A percentile compares a stretch with the other conserved stretches of the same genome.
These are phyloP conservation scores for Yamadazyma friedrichii DNA, from an alignment of 1,139 yeast genomes.

Conservation along the genomic window DNA sequence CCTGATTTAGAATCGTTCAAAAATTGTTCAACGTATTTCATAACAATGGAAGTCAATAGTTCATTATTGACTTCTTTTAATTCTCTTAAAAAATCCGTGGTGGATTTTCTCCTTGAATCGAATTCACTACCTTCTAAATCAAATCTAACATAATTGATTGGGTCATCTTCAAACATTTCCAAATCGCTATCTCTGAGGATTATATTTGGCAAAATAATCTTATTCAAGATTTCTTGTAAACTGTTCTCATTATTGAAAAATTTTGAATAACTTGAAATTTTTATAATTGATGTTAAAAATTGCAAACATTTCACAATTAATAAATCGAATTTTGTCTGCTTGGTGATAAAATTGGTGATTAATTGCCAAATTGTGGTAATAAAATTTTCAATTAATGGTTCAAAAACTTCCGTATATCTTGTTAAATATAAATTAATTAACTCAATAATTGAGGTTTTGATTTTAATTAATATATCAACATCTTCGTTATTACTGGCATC, in stretches of 20 bases:
- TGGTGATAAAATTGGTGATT: slow-evolving; percentile 59
- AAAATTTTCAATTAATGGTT: slow-evolving; percentile 69
- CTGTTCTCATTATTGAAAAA: slow-evolving; percentile 68
- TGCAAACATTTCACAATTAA: slow-evolving; percentile 78
- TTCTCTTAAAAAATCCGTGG: slow-evolving; percentile 87
- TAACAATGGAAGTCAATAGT: slow-evolving; percentile 69
- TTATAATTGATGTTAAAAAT: slow-evolving; percentile 80
- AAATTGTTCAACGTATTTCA: slow-evolving; percentile 73
- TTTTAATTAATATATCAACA: slow-evolving; percentile 66
- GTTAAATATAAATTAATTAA: slow-evolving; percentile 82
- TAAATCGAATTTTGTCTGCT: slow-evolving; percentile 78
- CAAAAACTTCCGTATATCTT: slow-evolving; percentile 89
- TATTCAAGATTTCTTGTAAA: slow-evolving; percentile 74
- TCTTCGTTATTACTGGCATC: slow-evolving; percentile 68
- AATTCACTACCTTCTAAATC: slow-evolving; percentile 95
- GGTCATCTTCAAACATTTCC: slow-evolving; percentile 95
- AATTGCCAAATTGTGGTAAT: slow-evolving; percentile 83
- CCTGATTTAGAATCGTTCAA: slow-evolving; percentile 46
- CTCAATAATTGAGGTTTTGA: slow-evolving; percentile 83
- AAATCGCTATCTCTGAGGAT: slow-evolving; percentile 82
- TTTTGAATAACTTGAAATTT: slow-evolving; percentile 56
- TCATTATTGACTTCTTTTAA: slow-evolving; percentile 78
- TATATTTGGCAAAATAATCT: slow-evolving; percentile 85
- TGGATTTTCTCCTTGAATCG: slow-evolving; percentile 87
- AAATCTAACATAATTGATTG: slow-evolving; percentile 85